Percentiles rank a stretch among this genome's conserved stretches.
Evolutionary conservation across 352 stramenopile genomes (phyloP).

Genomic region (Globisporangium emineosum): DNA sequence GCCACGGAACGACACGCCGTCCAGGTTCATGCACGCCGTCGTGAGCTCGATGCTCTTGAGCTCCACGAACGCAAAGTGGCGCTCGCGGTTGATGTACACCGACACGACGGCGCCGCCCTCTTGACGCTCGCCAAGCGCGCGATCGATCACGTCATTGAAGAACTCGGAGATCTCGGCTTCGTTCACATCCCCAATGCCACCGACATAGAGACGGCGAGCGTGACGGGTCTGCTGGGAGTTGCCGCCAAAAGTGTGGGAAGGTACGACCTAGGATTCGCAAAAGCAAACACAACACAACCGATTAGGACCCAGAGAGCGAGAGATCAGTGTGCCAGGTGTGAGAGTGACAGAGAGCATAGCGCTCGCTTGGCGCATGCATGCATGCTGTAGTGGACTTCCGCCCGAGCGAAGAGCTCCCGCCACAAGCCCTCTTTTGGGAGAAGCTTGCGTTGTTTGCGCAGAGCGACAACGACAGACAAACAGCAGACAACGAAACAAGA

Average conservation of each 20-base stretch:
- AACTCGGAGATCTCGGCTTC: constrained; percentile 88
- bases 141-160: constrained; percentile 91
- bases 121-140: constrained; percentile 70
- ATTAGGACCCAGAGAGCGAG: constrained; percentile 20
- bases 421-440: background rate
- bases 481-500: constrained; percentile 51
- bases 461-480: constrained; percentile 21
- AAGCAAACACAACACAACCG: constrained; percentile 20
- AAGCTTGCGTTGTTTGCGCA: constrained; percentile 6
- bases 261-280: background rate
- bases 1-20: constrained; percentile 94
- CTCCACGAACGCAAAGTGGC: constrained; percentile 97
- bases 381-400: background rate
- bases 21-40: constrained; percentile 94
- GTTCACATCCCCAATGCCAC: constrained; percentile 83
- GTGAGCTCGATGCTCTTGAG: constrained; percentile 96
- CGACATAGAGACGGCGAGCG: constrained; percentile 96
- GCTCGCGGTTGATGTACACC: constrained; percentile 96
- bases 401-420: background rate
- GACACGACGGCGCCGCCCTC: constrained; percentile 77
- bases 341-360: background rate
- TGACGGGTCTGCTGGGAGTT: constrained; percentile 93
- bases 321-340: background rate
- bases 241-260: constrained; percentile 15
- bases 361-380: constrained; percentile 6